These are phyloP conservation scores for Ophioceras dolichostomum DNA, from an alignment of 2,329 filamentous ascomycete genomes.

Conservation along the genomic window DNA sequence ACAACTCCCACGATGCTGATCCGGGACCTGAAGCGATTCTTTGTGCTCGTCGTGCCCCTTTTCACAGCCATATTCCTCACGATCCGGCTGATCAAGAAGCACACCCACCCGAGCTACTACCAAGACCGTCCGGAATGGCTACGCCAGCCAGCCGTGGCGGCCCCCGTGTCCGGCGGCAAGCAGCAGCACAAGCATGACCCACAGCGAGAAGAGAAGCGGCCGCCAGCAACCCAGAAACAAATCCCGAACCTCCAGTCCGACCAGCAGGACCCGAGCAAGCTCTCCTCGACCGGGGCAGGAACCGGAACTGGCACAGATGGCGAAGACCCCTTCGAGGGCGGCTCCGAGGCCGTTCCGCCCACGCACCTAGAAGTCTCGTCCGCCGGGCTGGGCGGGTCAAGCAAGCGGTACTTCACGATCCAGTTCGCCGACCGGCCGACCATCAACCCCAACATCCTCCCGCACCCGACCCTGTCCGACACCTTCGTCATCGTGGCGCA, in stretches of 20 bases:
- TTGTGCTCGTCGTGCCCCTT: slow-evolving; percentile 2
- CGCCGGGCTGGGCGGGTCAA: not conserved
- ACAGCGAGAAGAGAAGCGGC: not conserved
- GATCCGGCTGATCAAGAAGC: slow-evolving; percentile 1
- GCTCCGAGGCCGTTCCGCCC: not conserved
- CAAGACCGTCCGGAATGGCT: not conserved
- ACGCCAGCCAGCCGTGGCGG: not conserved
- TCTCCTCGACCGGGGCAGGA: not conserved
- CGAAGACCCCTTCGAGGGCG: not conserved
- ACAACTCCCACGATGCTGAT: slow-evolving; percentile 1
- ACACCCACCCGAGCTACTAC: not conserved
- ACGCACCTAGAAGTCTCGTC: slow-evolving; percentile 1
- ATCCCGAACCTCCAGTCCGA: not conserved
- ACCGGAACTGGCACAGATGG: not conserved
- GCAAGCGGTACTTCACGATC: slow-evolving; percentile 32
- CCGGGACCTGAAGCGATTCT: not conserved
- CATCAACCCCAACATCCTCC: slow-evolving; percentile 45
- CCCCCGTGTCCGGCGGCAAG: not conserved
- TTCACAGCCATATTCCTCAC: slow-evolving; percentile 3
- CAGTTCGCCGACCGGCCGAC: slow-evolving; percentile 26
- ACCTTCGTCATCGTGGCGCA: slow-evolving; percentile 42
- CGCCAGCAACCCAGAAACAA: no score
- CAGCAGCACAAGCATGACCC: not conserved
- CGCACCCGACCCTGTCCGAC: slow-evolving; percentile 33
- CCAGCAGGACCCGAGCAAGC: not conserved